Percentiles rank a stretch among this genome's conserved stretches.
phyloP scores from a whole-genome alignment of 257 asterid genomes.

The Nicotiana tomentosiformis region DNA sequence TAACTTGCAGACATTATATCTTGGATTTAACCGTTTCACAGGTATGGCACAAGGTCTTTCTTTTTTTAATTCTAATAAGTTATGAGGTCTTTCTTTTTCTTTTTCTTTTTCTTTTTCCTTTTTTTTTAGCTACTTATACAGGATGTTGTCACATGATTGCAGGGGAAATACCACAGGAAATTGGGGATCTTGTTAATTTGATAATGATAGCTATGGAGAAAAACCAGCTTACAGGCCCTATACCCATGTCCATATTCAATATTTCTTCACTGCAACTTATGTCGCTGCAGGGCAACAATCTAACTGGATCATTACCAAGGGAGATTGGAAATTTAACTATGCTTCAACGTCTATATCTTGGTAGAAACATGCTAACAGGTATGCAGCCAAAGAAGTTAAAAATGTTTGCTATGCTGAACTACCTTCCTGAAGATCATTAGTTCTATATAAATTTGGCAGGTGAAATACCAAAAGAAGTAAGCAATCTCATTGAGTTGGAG shows the following conservation, averaged over 20 bases:
- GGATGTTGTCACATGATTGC: not conserved
- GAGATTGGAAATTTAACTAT: conserved; percentile 25
- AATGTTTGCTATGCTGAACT: not conserved
- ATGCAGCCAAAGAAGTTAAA: not conserved
- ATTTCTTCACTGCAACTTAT: conserved; percentile 17
- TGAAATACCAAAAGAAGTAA: conserved; percentile 6
- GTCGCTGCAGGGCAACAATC: conserved; percentile 10
- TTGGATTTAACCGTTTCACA: not conserved
- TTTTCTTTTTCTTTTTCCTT: not conserved
- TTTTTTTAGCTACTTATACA: not conserved
- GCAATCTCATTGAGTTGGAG: not conserved
- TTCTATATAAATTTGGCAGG: not conserved
- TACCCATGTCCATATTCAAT: conserved; percentile 14
- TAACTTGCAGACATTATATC: not conserved
- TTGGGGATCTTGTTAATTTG: not conserved
- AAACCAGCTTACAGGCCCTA: conserved; percentile 21
- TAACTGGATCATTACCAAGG: conserved; percentile 17
- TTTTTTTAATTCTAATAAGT: not conserved
- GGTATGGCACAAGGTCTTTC: not conserved
- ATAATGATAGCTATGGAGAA: conserved; percentile 5
- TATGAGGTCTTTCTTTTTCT: not conserved
- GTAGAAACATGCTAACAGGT: not conserved
- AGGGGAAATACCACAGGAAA: conserved; percentile 9
- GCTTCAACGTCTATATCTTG: conserved; percentile 15
- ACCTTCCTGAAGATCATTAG: not conserved